Evolutionary conservation across 148 eudicot genomes (phyloP).

Genomic region (Rhododendron simsii): DNA sequence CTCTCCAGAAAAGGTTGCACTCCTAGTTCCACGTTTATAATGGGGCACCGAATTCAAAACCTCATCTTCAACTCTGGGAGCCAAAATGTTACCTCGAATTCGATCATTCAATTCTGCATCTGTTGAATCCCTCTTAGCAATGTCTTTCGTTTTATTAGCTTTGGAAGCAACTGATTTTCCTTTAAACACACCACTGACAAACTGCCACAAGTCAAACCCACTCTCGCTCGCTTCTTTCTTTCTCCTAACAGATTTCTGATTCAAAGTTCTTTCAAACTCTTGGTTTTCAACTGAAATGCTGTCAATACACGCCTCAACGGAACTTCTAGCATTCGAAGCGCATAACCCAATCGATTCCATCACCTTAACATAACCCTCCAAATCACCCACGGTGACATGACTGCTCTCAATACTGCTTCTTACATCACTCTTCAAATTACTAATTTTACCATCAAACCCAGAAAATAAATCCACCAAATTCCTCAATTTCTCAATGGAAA

Average conservation of each 20-base stretch:
- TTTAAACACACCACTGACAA: conserved; percentile 30
- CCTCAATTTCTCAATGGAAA: conserved; percentile 46
- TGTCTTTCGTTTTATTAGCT: conserved; percentile 36
- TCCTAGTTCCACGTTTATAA: conserved; percentile 10
- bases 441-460: conserved; percentile 45
- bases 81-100: conserved; percentile 18
- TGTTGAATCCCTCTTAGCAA: conserved; percentile 27
- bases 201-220: conserved; percentile 42
- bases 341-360: conserved; percentile 45
- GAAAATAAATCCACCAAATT: conserved; percentile 36
- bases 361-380: conserved; percentile 50
- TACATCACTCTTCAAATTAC: conserved; percentile 43
- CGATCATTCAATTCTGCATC: conserved; percentile 24
- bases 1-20: conserved; percentile 12
- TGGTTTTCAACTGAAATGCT: conserved; percentile 24
- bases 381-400: conserved; percentile 53
- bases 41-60: conserved; percentile 10
- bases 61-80: conserved; percentile 25
- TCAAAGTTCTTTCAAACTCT: conserved; percentile 35
- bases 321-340: conserved; percentile 36
- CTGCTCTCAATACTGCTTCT: conserved; percentile 42
- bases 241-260: conserved; percentile 31
- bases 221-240: conserved; percentile 40
- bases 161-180: conserved; percentile 26
- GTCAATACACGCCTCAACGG: conserved; percentile 45